Base-by-base conservation (phyloP, 177 flowering plant species). In the Telopea speciosissima region DNA sequence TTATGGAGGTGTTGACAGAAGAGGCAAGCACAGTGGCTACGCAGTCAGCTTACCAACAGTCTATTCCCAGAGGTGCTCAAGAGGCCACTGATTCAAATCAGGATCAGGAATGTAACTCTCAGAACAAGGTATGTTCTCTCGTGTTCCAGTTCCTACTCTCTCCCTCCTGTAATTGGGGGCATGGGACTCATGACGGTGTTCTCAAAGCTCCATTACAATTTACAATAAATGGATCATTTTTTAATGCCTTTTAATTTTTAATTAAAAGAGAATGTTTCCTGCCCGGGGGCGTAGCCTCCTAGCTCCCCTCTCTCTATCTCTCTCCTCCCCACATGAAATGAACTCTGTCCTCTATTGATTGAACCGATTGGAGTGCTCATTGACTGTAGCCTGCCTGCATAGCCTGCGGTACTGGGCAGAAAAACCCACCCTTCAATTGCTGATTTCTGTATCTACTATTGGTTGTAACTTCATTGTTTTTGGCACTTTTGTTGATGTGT, bases 21-120 rank as follows among this genome's bases (percentile, higher is more conserved):
- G 88, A 84, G 68, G 79, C 80, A 72, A 82, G 76, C 70, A 68
- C 73, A 67, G 86, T 79, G 36, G 80, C 78, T 77, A 85, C 76
- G 72, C 82, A 80, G 60, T 65, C 75, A 62, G 65, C 67, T 31
- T 70, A 31, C 65, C 25, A 72, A 62, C 83, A 79, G 40, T 73
- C 83, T 24, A 68, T 75, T 62, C 75, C 70, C 9, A 77, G 81
- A 73, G 87, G 83, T 70, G 65, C 73, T 68, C 85, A 81, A 60
- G 87, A 87, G 75, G 86, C 90, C 65, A 82, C 84, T 76, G 91
- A 81, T 74, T 88, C 92, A 68, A 85, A 79, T 78, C 89, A 81
- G 75, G 82, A 86, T 82, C 82, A 65, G 68, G 90, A 82, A 69
- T 79, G 69, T 66, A 70, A 72, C 68, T 78, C 76, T 66, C 82